phyloP scores from a whole-genome alignment of 108 stramenopile genomes.

The Skeletonema potamos region DNA sequence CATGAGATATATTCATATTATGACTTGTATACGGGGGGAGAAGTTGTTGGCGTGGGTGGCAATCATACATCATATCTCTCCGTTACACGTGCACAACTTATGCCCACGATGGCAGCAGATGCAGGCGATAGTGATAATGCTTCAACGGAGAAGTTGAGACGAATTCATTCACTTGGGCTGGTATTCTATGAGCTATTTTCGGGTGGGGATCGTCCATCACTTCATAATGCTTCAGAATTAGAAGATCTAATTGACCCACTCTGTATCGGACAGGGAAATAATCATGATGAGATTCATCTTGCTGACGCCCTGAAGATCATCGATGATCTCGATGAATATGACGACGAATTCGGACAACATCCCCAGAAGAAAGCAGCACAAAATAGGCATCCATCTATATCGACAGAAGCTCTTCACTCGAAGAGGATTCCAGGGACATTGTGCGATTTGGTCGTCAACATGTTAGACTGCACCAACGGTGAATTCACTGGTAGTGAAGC shows the following conservation, averaged over 20 bases:
- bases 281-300: neutral
- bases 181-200: slow-evolving; percentile 24
- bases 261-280: neutral
- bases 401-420: slow-evolving; percentile 2
- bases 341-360: neutral
- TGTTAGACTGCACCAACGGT: slow-evolving; percentile 11
- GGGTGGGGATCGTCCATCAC: slow-evolving; percentile 7
- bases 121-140: neutral
- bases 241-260: neutral
- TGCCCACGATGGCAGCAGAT: neutral
- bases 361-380: neutral
- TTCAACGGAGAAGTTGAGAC: neutral
- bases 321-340: neutral
- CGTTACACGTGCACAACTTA: neutral
- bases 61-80: neutral
- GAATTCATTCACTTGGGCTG: slow-evolving; percentile 19
- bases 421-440: slow-evolving; percentile 6
- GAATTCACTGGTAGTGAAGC: slow-evolving; percentile 19
- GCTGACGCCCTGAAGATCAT: neutral
- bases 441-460: slow-evolving; percentile 22
- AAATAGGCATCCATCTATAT: neutral
- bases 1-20: neutral
- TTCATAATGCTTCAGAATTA: neutral
- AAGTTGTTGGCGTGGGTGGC: neutral
- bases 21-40: neutral